A percentile compares a stretch with the other conserved stretches of the same genome.
These are phyloP conservation scores for Dictyostelium intermedium DNA, from an alignment of 78 protist genomes.

Conservation along the genomic window DNA sequence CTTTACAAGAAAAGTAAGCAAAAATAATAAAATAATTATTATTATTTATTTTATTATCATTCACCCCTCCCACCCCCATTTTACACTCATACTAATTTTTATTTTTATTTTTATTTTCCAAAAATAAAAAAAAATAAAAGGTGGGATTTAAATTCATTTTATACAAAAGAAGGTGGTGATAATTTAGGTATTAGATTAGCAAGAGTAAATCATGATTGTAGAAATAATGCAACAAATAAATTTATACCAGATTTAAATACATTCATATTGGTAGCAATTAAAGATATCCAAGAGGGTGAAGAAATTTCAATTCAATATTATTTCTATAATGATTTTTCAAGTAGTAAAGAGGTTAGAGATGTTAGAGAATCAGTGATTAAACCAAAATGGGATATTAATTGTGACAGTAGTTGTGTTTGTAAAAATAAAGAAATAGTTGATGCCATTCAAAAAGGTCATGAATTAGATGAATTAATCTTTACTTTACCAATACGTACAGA, in stretches of 20 bases:
- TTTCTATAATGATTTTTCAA: conserved; percentile 48
- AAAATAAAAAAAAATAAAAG: not conserved
- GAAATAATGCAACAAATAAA: conserved; percentile 42
- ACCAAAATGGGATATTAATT: conserved; percentile 13
- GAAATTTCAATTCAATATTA: conserved; percentile 40
- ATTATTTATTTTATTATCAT: no score
- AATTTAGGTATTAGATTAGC: conserved; percentile 43
- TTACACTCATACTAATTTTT: not conserved
- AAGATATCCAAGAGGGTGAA: conserved; percentile 20
- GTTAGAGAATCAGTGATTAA: not conserved
- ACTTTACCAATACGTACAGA: conserved; percentile 3
- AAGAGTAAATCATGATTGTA: conserved; percentile 44
- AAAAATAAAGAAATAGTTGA: not conserved
- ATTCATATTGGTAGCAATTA: conserved; percentile 18
- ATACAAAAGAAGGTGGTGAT: conserved; percentile 34
- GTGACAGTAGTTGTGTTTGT: conserved; percentile 8
- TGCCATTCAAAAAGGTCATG: conserved; percentile 38
- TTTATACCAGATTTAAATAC: conserved; percentile 21
- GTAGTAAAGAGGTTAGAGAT: conserved; percentile 6
- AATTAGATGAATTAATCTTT: conserved; percentile 8
- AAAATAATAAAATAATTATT: no score
- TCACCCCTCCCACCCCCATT: no score
- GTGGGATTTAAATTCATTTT: conserved; percentile 40
- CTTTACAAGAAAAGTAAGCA: conserved; percentile 12
- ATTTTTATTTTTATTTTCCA: no score